A percentile compares a stretch with the other conserved stretches of the same genome.
These are phyloP conservation scores for Pichia sp. DNA, from an alignment of 1,139 yeast species.

Conservation along the genomic window DNA sequence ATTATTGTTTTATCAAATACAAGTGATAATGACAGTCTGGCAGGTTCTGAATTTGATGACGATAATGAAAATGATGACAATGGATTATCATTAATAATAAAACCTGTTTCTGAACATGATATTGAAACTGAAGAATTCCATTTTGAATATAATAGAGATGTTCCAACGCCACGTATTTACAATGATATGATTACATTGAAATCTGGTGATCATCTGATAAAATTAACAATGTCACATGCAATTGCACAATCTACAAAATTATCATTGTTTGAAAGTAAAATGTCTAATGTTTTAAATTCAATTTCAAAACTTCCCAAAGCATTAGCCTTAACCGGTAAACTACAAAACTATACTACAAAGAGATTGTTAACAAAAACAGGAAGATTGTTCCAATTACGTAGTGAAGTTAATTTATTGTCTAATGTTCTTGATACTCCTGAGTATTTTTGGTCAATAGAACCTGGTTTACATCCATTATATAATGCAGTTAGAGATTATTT, in stretches of 20 bases:
- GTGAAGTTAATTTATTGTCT: conserved; percentile 87
- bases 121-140: conserved; percentile 94
- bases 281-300: conserved; percentile 76
- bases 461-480: conserved; percentile 88
- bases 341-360: conserved; percentile 84
- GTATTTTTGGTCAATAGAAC: conserved; percentile 94
- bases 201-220: conserved; percentile 87
- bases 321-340: conserved; percentile 80
- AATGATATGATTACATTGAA: conserved; percentile 91
- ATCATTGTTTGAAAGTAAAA: conserved; percentile 84
- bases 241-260: conserved; percentile 93
- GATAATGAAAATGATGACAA: conserved; percentile 9
- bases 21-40: conserved; percentile 3
- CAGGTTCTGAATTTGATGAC: conserved; percentile 26
- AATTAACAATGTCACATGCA: conserved; percentile 90
- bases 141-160: conserved; percentile 78
- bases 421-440: conserved; percentile 93
- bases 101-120: conserved; percentile 82
- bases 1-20: conserved; percentile 14
- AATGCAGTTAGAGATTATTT: conserved; percentile 85
- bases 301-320: conserved; percentile 85
- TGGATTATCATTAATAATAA: conserved; percentile 45
- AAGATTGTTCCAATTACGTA: conserved; percentile 77
- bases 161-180: conserved; percentile 81
- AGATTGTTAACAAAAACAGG: conserved; percentile 76